Base-by-base conservation (phyloP, 768 basidiomycete species). In the Daedalea quercina region DNA sequence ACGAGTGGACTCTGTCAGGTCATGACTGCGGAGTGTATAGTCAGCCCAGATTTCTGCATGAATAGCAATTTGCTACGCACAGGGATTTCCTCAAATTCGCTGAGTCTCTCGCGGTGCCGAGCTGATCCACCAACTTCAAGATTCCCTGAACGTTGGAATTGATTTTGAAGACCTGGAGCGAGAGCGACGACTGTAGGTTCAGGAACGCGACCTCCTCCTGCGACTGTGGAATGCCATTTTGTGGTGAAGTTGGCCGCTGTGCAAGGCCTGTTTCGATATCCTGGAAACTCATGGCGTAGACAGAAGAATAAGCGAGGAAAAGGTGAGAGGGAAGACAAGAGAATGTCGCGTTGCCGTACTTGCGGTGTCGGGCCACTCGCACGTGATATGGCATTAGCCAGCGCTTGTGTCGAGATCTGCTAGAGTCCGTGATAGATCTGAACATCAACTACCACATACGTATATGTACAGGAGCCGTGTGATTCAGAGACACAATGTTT, bases 151-250 rank as follows among this genome's bases (percentile, higher is more conserved):
- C 93, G 70, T 99, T 99, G 54, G 90, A 82, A 63, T 95, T 94
- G 74, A 98, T 93, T 80, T 98, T 98, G 85, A 98, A 97, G 53
- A 95, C 91, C 67, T 98, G 94, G 6, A 98, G 77, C 1, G 87
- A 87, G 54, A 93, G 69, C 13, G 90, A 90, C 2, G 80, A 82
- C 64, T 93, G 92, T 15, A 94, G 72, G 28, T 74, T 76, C 9
- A 77, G 71, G 67, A 95, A 97, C 3, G 85, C 76, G 7, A 81
- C 77, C 69, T 94, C 91, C 64, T 89, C 84, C 40, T 62, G 70
- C 19, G 71, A 69, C 55, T 72, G 74, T 54, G 76, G 68, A 1
- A 57, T 49, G 23, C 57, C 53, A 9, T 52, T 55, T 12, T 53
- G 51, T 15, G 62, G 67, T 2, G 68, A 60, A 15, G 61, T 58